A percentile compares a stretch with the other conserved stretches of the same genome.
Conservation (phyloP, 2,329 filamentous ascomycete species). For the Curvularia hawaiiensis region DNA sequence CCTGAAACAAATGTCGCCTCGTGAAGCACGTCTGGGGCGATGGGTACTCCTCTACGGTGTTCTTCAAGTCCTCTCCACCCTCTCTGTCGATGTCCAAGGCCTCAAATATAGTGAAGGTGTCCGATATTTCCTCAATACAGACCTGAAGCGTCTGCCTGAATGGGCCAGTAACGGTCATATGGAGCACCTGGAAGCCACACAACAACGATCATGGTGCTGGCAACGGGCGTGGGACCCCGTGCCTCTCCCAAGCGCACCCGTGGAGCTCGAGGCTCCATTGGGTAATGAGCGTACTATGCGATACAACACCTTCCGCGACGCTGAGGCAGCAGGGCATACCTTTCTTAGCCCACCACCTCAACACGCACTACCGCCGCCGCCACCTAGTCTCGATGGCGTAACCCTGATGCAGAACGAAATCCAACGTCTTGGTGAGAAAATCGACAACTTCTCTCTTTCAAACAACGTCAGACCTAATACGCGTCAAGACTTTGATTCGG, state of each 20-base stretch:
- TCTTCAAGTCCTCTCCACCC: constrained; percentile 49
- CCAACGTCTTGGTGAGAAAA: constrained; percentile 40
- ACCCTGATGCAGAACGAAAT: constrained; percentile 38
- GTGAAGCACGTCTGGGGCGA: constrained; percentile 51
- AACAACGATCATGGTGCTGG: constrained; percentile 46
- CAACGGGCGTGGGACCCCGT: constrained; percentile 39
- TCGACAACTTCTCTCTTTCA: constrained; percentile 32
- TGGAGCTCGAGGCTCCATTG: constrained; percentile 38
- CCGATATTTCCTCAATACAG: constrained; percentile 49
- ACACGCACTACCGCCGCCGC: constrained; percentile 14
- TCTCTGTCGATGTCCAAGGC: constrained; percentile 49
- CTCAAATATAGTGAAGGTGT: constrained; percentile 47
- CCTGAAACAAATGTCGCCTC: constrained; percentile 41
- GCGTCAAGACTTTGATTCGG: constrained; percentile 30
- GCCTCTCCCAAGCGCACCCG: constrained; percentile 27
- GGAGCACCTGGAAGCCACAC: constrained; percentile 36
- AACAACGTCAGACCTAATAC: constrained; percentile 14
- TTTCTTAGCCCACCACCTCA: constrained; percentile 16
- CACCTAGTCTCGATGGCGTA: constrained; percentile 25
- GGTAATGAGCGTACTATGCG: constrained; percentile 2
- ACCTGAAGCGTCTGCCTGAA: constrained; percentile 45
- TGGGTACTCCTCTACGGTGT: constrained; percentile 52
- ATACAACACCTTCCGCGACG: not conserved
- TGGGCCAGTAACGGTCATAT: constrained; percentile 42
- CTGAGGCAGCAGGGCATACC: constrained; percentile 5